Evolutionary conservation across 352 stramenopile species (phyloP).

Genomic region (Hyaloperonospora arabidopsidis): DNA sequence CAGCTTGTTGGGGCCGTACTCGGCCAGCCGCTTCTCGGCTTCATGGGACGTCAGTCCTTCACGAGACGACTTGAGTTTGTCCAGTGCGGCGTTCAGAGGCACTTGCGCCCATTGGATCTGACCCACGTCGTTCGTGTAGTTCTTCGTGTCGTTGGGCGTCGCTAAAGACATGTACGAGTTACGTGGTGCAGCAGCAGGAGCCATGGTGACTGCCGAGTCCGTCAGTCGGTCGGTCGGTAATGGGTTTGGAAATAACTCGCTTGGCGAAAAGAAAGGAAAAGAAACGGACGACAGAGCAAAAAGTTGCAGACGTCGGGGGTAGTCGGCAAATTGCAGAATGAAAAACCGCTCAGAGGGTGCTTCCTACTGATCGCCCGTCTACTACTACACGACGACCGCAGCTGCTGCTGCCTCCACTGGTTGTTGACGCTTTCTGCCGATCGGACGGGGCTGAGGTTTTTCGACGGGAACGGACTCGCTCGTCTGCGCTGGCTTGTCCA

Average conservation of each 20-base stretch:
- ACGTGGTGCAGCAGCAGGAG: slow-evolving; percentile 32
- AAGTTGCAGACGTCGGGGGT: neutral
- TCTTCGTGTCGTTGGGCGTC: slow-evolving; percentile 70
- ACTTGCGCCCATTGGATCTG: slow-evolving; percentile 71
- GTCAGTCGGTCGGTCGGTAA: neutral
- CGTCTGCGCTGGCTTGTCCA: no score
- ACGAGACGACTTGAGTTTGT: slow-evolving; percentile 72
- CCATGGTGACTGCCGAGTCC: slow-evolving; percentile 24
- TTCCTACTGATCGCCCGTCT: no score
- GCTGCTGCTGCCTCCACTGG: no score
- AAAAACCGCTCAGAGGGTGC: neutral
- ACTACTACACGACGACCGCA: no score
- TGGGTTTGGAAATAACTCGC: no score
- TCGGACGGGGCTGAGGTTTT: no score
- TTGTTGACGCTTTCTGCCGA: no score
- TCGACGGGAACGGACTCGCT: no score
- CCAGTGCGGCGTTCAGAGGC: slow-evolving; percentile 67
- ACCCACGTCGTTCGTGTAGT: slow-evolving; percentile 70
- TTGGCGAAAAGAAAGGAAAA: no score
- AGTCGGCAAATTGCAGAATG: slow-evolving; percentile 1
- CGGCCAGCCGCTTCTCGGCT: slow-evolving; percentile 57
- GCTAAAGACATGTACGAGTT: slow-evolving; percentile 74
- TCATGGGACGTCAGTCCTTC: slow-evolving; percentile 68
- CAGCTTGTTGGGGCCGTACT: slow-evolving; percentile 80
- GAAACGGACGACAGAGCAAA: no score